These are phyloP conservation scores for Colletotrichum musicola DNA, from an alignment of 2,329 filamentous ascomycete species.

Conservation along the genomic window DNA sequence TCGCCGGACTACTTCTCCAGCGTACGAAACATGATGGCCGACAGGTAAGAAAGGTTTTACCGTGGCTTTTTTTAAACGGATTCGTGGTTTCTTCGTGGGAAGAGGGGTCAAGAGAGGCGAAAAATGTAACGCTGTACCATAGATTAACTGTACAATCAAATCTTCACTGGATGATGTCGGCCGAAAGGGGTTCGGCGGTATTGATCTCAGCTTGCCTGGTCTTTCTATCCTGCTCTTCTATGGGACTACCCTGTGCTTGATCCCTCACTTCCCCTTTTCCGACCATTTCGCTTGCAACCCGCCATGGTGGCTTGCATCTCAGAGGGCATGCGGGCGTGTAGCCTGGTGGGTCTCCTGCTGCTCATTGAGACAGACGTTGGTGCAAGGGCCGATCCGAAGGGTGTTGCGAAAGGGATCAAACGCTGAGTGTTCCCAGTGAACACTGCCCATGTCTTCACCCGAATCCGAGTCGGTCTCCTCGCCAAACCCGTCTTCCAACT, in stretches of 20 bases:
- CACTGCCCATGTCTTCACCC: neutral
- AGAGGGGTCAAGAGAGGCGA: slow-evolving; percentile 50
- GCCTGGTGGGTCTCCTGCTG: neutral
- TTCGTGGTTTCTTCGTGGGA: neutral
- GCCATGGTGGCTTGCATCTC: neutral
- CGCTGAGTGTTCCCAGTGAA: neutral
- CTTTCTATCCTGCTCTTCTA: neutral
- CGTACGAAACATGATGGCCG: slow-evolving; percentile 86
- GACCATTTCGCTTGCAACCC: no score
- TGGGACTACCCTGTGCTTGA: no score
- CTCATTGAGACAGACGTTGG: neutral
- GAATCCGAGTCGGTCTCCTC: neutral
- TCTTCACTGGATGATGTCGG: slow-evolving; percentile 26
- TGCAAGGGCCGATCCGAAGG: slow-evolving; percentile 1
- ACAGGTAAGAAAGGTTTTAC: slow-evolving; percentile 65
- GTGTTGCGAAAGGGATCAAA: slow-evolving; percentile 10
- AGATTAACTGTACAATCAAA: slow-evolving; percentile 47
- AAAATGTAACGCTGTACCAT: slow-evolving; percentile 49
- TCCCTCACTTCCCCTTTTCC: no score
- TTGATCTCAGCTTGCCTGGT: neutral
- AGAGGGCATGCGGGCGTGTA: neutral
- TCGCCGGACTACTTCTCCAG: slow-evolving; percentile 77
- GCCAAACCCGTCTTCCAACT: neutral
- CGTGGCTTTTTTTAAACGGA: neutral
- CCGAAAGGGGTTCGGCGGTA: neutral